Evolutionary conservation across 1,139 yeast genomes (phyloP), one percentile per base, ranked within the genome.

Genomic region (Pichiaceae sp.): DNA sequence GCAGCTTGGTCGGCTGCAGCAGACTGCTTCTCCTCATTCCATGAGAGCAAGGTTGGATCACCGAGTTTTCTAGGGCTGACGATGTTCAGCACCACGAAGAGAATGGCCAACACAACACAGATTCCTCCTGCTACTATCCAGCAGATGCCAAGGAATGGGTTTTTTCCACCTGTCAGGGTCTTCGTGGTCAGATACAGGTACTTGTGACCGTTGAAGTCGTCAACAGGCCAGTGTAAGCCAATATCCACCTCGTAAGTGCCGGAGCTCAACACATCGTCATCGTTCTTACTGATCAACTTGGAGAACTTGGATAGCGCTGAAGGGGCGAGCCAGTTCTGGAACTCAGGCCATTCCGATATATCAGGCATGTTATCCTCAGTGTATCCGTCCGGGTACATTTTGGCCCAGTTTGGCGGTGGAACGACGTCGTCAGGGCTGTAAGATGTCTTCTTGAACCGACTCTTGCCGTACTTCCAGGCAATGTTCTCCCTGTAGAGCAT

Each of bases 261-360:
- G 4, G 66, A 60, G 5, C 60, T 54, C 50, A 91, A 61, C 3
- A 64, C 57, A 25, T 74, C 75, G 32, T 78, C 57, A 56, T 86
- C 94, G 56, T 89, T 89, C 54, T 95, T 75, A 46, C 78, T 66
- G 3, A 82, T 86, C 54, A 91, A 65, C 59, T 87, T 87, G 52
- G 84, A 76, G 55, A 93, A 91, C 23, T 77, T 77, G 8, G 97
- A 80, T 43, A 93, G 68, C 1, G 91, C 97, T 3, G 96, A 81
- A 2, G 97, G 80, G 52, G 87, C 78, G 96, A 91, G 89, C 99
- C 99, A 91, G 57, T 89, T 91, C 62, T 91, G 97, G 56, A 91
- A 78, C 52, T 85, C 86, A 43, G 69, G 75, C 91, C 93, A 81
- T 8, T 65, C 62, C 16, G 80, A 68, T 33, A 85, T 66, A 56